Percentiles rank a stretch among this genome's conserved stretches.
phyloP scores from a whole-genome alignment of 345 rosid species.

The Eucalyptus cladocalyx region DNA sequence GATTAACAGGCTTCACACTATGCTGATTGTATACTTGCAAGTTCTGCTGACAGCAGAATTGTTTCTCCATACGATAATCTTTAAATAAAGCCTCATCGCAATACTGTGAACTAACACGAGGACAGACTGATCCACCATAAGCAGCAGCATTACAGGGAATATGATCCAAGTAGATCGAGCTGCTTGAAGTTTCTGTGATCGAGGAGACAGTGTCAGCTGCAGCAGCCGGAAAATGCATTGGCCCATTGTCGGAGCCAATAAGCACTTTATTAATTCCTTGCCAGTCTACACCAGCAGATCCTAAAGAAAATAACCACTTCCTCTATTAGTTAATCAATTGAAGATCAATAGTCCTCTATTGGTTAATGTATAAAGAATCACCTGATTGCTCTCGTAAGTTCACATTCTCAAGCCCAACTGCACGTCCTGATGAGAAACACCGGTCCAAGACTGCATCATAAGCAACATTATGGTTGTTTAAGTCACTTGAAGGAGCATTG shows the following conservation, averaged over 20 bases:
- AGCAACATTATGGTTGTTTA: not conserved
- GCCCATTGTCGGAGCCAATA: not conserved
- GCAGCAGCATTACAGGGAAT: not conserved
- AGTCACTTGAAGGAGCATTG: not conserved
- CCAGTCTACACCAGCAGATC: not conserved
- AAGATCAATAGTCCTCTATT: not conserved
- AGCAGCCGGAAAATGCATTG: not conserved
- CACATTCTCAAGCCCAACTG: not conserved
- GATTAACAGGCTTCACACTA: not conserved
- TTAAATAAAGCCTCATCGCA: not conserved
- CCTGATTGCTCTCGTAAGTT: not conserved
- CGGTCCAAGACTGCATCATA: not conserved
- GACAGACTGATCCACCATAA: not conserved
- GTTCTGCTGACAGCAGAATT: not conserved
- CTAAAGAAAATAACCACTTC: not conserved
- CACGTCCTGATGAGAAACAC: not conserved
- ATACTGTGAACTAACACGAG: not conserved
- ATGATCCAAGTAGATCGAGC: not conserved
- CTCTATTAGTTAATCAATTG: not conserved
- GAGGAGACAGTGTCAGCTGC: not conserved
- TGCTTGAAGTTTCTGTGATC: not conserved
- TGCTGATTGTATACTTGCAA: not conserved
- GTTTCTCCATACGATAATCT: not conserved
- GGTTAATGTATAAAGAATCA: not conserved
- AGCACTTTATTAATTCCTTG: not conserved